Base-by-base conservation (phyloP, 2,329 filamentous ascomycete species). In the Phaeophleospora eucalypticola region DNA sequence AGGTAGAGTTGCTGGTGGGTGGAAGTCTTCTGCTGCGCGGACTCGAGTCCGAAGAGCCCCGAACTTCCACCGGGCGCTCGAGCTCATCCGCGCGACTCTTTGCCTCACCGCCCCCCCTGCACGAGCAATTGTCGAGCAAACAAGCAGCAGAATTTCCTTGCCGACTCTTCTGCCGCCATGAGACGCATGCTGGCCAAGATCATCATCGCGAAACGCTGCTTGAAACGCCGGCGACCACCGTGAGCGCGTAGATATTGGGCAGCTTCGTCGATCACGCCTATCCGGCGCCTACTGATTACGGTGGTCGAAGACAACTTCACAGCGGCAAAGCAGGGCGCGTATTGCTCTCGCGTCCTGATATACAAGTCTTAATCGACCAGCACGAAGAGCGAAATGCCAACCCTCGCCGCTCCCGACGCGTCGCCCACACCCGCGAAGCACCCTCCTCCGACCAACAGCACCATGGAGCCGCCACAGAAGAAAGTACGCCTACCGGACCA, bases 221-320 rank as follows among this genome's bases (percentile, higher is more conserved):
- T 39, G 43, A 51, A 43, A 51, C 43, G 48, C 41, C 34, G 34
- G 36, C 34, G 42, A 51, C 46, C 42, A 33, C 46, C 46, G 6
- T 49, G 46, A 49, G 41, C 46, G 41, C 41, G 32, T 41, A 35
- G 40, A 19, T 29, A 14, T 34, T 21, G 27, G 17, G 27, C 19
- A 46, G 18, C 45, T 38, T 12, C 21, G 12, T 29, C 24, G 12
- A 29, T 7, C 24, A 29, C 24, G 24, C 24, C 24, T 29, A 29
- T 29, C 24, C 12, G 24, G 6, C 24, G 24, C 7, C 7, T 12
- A 29, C 24, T 29, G 24, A 6, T 29, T 29, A 29, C 24, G 12
- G 12, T 29, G 12, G 24, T 7, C 12, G 12, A 12, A 29, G 24
- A 29, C 24, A 12, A 29, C 7, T 7, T 12, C 6, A 12, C 24